phyloP scores from a whole-genome alignment of 441 rosid genomes.

The Bruguiera hainesii region DNA sequence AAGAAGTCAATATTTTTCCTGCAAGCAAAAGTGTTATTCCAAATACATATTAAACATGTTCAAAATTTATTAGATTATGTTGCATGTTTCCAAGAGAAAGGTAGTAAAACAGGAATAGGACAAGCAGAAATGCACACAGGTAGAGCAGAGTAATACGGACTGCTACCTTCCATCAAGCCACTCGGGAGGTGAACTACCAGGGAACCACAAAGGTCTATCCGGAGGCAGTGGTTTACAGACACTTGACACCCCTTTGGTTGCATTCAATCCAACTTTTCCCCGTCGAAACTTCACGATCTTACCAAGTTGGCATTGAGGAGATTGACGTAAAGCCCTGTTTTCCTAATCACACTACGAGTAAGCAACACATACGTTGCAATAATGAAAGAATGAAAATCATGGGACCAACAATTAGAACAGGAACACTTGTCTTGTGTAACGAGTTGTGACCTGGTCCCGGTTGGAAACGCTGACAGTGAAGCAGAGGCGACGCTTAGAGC shows the following conservation, averaged over 20 bases:
- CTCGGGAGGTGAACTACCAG: conserved; percentile 76
- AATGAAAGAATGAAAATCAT: neutral
- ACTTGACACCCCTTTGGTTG: conserved; percentile 80
- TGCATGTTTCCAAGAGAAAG: neutral
- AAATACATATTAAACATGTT: neutral
- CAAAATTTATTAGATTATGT: neutral
- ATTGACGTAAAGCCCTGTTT: conserved; percentile 29
- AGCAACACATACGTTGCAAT: neutral
- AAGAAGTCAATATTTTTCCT: neutral
- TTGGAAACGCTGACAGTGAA: conserved; percentile 35
- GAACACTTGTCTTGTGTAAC: neutral
- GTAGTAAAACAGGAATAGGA: neutral
- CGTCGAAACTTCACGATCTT: conserved; percentile 9
- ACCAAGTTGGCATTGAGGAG: conserved; percentile 12
- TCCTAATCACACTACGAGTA: neutral
- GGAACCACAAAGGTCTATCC: conserved; percentile 92
- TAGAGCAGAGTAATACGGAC: neutral
- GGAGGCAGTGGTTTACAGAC: conserved; percentile 93
- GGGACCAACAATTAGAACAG: neutral
- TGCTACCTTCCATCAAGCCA: conserved; percentile 93
- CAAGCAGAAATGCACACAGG: neutral
- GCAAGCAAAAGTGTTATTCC: neutral
- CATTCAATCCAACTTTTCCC: conserved; percentile 33
- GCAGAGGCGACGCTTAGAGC: conserved; percentile 52
- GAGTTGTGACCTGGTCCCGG: conserved; percentile 26